Evolutionary conservation across 495 filamentous ascomycete genomes (phyloP), one percentile per base, ranked within the genome.

Genomic region (Penicillium paxilli): DNA sequence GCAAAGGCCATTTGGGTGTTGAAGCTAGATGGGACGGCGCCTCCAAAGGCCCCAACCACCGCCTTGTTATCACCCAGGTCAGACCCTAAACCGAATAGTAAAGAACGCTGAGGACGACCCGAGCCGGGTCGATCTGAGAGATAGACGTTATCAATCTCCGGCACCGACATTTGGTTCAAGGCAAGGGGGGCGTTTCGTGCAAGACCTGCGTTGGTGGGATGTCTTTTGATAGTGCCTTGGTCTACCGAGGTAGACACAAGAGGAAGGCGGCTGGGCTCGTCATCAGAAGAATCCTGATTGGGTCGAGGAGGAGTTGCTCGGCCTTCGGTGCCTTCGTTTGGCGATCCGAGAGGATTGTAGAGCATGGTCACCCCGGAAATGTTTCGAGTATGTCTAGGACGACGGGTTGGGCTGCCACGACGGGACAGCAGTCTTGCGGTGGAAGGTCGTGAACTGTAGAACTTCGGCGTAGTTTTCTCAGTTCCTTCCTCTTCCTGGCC

Each of bases 311-410:
- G 65, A 8, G 48, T 60, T 12, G 55, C 73, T 10, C 73, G 70
- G 11, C 63, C 66, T 23, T 73, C 75, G 1, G 65, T 69, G 42
- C 80, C 80, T 21, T 80, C 80, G 12, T 77, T 76, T 19, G 72
- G 73, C 33, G 75, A 65, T 22, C 72, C 69, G 48, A 66, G 55
- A 4, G 68, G 77, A 38, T 69, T 73, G 57, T 88, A 91, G 0
- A 95, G 66, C 47, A 93, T 88, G 2, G 91, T 95, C 55, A 83
- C 89, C 21, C 84, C 89, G 4, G 91, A 94, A 12, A 83, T 59
- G 47, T 87, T 90, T 19, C 91, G 84, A 49, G 58, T 64, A 28
- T 67, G 62, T 32, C 57, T 63, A 16, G 63, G 53, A 2, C 72
- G 67, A 24, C 72, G 69, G n/a, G 53, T 60, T 5, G 75, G 75